Conservation (phyloP, 768 basidiomycete genomes). For the Boletus insuetus region DNA sequence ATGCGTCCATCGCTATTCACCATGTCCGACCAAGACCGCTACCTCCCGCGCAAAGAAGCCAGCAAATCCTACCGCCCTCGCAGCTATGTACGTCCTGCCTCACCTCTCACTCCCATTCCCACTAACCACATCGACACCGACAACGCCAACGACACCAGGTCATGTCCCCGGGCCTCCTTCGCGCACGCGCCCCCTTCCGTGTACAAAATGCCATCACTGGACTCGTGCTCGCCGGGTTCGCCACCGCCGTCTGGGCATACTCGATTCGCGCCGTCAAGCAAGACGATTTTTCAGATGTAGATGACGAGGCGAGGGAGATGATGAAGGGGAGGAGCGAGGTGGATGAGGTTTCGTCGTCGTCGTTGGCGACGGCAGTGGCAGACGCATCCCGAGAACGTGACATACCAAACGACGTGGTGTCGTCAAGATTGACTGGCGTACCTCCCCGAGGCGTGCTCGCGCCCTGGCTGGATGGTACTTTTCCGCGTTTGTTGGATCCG, state of each 20-base stretch:
- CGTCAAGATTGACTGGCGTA: not conserved
- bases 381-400: not conserved
- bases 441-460: conserved; percentile 45
- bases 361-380: not conserved
- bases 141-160: conserved; percentile 31
- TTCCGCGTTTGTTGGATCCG: conserved; percentile 58
- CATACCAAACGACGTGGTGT: no score
- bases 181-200: conserved; percentile 84
- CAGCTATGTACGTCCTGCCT: conserved; percentile 30
- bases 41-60: conserved; percentile 33
- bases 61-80: conserved; percentile 38
- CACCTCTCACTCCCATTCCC: no score
- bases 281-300: conserved; percentile 86
- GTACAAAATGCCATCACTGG: conserved; percentile 80
- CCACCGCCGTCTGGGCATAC: conserved; percentile 83
- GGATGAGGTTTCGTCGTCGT: not conserved
- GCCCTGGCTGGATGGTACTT: conserved; percentile 40
- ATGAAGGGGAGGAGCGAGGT: conserved; percentile 22
- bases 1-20: not conserved
- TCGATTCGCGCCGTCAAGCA: conserved; percentile 94
- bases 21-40: conserved; percentile 34
- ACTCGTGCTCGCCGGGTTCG: conserved; percentile 65
- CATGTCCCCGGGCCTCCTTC: conserved; percentile 84
- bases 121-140: not conserved
- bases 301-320: conserved; percentile 69